phyloP scores from a whole-genome alignment of 371 early-diverging fungal species.

The Syncephalastrum racemosum region DNA sequence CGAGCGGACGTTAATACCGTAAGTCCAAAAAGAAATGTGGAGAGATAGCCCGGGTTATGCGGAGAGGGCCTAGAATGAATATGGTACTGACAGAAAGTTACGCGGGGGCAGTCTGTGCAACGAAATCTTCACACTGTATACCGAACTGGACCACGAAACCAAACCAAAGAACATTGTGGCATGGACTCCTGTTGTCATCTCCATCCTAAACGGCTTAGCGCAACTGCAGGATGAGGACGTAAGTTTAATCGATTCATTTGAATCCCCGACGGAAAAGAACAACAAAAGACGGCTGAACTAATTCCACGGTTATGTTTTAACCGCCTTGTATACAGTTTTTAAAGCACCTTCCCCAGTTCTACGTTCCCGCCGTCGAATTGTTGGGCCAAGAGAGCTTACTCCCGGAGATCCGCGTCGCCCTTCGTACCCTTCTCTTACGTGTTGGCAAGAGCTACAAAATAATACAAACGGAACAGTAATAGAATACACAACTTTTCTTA shows the following conservation, averaged over 20 bases:
- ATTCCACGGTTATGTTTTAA: too few relatives aligned
- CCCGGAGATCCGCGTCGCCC: constrained; percentile 46
- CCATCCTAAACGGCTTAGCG: constrained; percentile 44
- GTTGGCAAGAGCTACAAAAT: constrained; percentile 51
- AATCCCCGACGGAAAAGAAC: too few relatives aligned
- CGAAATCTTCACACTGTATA: constrained; percentile 49
- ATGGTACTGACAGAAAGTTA: background rate
- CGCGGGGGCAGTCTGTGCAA: constrained; percentile 36
- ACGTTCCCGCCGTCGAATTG: constrained; percentile 47
- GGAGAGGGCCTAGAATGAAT: background rate
- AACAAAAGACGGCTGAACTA: too few relatives aligned
- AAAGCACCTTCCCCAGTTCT: constrained; percentile 47
- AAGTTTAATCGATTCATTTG: constrained; percentile 13
- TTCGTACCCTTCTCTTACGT: constrained; percentile 47
- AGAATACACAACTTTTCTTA: too few relatives aligned
- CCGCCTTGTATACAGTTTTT: constrained; percentile 27
- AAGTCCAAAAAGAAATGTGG: constrained; percentile 14
- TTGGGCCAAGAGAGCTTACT: constrained; percentile 45
- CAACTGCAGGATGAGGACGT: constrained; percentile 55
- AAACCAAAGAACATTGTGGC: constrained; percentile 55
- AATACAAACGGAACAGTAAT: constrained; percentile 8
- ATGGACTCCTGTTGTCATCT: constrained; percentile 57
- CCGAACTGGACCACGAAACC: constrained; percentile 52
- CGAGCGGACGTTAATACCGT: constrained; percentile 54
- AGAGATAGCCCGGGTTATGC: background rate